Base-by-base conservation (phyloP, 2,329 filamentous ascomycete genomes). In the Monilinia aucupariae region DNA sequence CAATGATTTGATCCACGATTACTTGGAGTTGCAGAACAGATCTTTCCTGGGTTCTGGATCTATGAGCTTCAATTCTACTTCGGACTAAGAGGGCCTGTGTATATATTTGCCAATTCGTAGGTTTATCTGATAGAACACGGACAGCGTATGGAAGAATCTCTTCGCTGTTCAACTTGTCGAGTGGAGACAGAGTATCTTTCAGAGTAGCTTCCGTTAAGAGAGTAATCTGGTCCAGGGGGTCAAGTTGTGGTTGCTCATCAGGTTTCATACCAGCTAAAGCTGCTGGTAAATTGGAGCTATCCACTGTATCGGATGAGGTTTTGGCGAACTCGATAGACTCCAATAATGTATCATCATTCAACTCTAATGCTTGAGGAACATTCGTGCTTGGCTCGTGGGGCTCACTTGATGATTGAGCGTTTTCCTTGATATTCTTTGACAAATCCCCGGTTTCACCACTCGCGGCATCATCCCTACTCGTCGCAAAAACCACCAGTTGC, bases 21-120 rank as follows among this genome's bases (percentile, higher is more conserved):
- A 92, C 92, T 76, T 99, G 94, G 68, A 99, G 83, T 76, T 99
- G 94, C 25, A 99, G 78, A 0, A 99, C 85, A 52, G 91, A 91
- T 64, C 94, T 82, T 76, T 99, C 94, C 45, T 96, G 82, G 0
- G 94, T 99, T 61, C 93, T 83, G 60, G 92, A 91, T 60, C 86
- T 85, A 76, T 96, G 92, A 0, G 92, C 82, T 75, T 99, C 94
- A 61, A 97, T 93, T 20, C 94, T 83, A 65, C 91, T 96, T 51
- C 94, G 84, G 1, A 97, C 90, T 0, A 99, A 81, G 10, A 99
- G 80, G 0, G 92, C 94, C 73, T 97, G 92, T 0, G 94, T 97
- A 74, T 97, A 97, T 41, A 97, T 88, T 74, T 97, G 94, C 94
- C 94, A 99, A 75, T 97, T 99, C 0, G 91, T 93, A 52, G 89